phyloP scores from a whole-genome alignment of 225 moss, liverwort and hornwort genomes.

The Climacium dendroides region DNA sequence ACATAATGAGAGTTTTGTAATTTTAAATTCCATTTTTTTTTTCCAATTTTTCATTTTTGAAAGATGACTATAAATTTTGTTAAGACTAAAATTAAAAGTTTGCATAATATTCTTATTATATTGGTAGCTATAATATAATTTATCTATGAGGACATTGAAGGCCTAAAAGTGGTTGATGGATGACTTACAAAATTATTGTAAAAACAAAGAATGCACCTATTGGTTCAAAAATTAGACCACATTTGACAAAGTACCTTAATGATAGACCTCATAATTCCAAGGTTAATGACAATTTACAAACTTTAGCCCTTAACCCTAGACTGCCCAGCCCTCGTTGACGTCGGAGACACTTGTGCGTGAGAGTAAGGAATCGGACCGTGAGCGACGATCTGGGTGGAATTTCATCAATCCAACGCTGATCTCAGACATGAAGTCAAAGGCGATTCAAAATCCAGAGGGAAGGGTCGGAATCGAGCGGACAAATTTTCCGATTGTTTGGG shows the following conservation, averaged over 20 bases:
- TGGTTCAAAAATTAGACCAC: background rate
- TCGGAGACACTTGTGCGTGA: too few relatives aligned
- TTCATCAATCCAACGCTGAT: too few relatives aligned
- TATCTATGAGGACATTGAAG: background rate
- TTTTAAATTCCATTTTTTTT: background rate
- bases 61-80: rapidly evolving
- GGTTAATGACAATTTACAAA: too few relatives aligned
- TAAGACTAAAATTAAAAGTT: background rate
- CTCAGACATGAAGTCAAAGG: too few relatives aligned
- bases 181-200: background rate
- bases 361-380: too few relatives aligned
- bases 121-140: background rate
- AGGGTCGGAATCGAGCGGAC: too few relatives aligned
- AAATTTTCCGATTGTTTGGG: too few relatives aligned
- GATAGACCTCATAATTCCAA: too few relatives aligned
- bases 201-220: background rate
- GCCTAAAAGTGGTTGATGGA: background rate
- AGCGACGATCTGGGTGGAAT: too few relatives aligned
- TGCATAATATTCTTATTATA: background rate
- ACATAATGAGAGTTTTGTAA: background rate
- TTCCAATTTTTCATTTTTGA: background rate
- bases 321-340: too few relatives aligned
- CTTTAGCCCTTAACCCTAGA: too few relatives aligned
- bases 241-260: background rate
- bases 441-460: too few relatives aligned